phyloP scores from a whole-genome alignment of 192 early-diverging fungal genomes.

The Funneliformis mosseae region DNA sequence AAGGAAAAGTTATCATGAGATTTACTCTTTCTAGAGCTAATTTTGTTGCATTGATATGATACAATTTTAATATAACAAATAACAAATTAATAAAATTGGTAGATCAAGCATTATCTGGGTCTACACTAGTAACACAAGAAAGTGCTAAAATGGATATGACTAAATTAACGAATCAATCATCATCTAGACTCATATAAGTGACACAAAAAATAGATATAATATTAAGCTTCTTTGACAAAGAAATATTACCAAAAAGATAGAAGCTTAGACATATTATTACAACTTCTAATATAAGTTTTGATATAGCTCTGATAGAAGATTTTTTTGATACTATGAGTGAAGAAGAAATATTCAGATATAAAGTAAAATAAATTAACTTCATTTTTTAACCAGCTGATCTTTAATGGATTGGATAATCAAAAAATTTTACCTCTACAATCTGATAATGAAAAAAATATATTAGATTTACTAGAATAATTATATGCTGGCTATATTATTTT shows the following conservation, averaged over 20 bases:
- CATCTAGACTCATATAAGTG: too few relatives aligned
- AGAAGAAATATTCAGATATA: conserved; percentile 19
- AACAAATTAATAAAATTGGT: background rate
- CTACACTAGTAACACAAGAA: too few relatives aligned
- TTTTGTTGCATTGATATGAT: background rate
- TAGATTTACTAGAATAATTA: conserved; percentile 17
- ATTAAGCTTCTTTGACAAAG: background rate
- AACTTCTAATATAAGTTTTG: background rate
- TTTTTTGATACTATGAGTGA: conserved; percentile 18
- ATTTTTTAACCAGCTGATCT: conserved; percentile 14
- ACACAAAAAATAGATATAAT: too few relatives aligned
- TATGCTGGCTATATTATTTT: background rate
- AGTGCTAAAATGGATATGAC: too few relatives aligned
- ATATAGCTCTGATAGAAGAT: conserved; percentile 12
- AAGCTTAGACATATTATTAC: background rate
- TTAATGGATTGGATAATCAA: background rate
- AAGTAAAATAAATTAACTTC: background rate
- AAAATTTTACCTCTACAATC: background rate
- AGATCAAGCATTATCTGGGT: background rate
- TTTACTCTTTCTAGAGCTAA: background rate
- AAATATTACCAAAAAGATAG: background rate
- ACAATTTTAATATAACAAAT: background rate
- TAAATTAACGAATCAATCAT: too few relatives aligned
- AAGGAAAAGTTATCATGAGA: background rate
- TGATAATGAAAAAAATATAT: background rate